Conservation (phyloP, 1,284 basidiomycete species). For the Rhodotorula sp. region DNA sequence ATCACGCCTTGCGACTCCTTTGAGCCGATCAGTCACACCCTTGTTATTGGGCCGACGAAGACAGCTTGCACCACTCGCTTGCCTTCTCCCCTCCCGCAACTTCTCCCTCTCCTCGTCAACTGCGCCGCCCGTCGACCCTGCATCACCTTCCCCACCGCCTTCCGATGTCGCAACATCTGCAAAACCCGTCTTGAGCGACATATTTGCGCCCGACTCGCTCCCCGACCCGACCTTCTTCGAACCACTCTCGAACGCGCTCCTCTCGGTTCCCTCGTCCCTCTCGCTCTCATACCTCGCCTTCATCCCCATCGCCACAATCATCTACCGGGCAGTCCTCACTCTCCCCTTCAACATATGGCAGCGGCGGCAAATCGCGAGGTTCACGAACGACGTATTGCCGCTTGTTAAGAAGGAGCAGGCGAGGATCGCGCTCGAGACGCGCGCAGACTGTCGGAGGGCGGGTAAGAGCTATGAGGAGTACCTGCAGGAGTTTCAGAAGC, state of each 20-base stretch:
- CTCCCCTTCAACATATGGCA: slow-evolving; percentile 82
- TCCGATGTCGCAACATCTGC: not conserved
- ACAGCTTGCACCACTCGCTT: not conserved
- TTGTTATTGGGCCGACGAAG: not conserved
- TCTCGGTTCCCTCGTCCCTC: slow-evolving; percentile 40
- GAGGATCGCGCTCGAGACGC: slow-evolving; percentile 50
- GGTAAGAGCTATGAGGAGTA: slow-evolving; percentile 59
- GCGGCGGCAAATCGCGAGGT: slow-evolving; percentile 61
- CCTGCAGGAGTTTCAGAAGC: slow-evolving; percentile 48
- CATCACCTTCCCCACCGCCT: not conserved
- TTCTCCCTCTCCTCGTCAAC: slow-evolving; percentile 5
- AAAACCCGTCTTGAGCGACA: slow-evolving; percentile 22
- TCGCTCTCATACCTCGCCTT: slow-evolving; percentile 63
- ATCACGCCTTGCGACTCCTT: not conserved
- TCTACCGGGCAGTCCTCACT: slow-evolving; percentile 63
- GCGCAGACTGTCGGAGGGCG: slow-evolving; percentile 57
- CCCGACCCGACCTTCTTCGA: slow-evolving; percentile 34
- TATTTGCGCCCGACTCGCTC: slow-evolving; percentile 16
- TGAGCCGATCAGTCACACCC: not conserved
- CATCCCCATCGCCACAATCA: slow-evolving; percentile 70
- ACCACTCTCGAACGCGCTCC: slow-evolving; percentile 33
- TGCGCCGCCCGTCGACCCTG: not conserved
- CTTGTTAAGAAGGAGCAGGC: slow-evolving; percentile 60
- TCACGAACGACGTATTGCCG: slow-evolving; percentile 68
- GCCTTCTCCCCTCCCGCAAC: not conserved